Conservation (phyloP, 306 rosid genomes). For the Cyclanthera cordifolia region DNA sequence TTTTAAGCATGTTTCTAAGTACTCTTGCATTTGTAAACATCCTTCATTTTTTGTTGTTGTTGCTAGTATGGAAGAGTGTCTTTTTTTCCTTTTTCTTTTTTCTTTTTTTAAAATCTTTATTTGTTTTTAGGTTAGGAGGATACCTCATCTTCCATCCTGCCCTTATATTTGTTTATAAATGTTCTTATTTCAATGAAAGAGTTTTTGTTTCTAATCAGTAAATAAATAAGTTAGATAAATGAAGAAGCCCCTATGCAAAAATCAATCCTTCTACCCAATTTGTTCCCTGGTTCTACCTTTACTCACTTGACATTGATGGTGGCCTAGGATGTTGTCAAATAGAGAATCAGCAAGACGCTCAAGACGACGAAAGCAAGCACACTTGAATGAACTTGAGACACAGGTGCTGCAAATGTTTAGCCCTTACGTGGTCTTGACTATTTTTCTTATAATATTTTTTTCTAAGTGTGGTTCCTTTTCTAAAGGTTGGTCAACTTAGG, state of each 20-base stretch:
- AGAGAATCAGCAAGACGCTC: conserved; percentile 64
- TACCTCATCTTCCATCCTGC: conserved; percentile 1
- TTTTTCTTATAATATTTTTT: not conserved
- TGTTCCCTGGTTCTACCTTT: conserved; percentile 14
- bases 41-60: not conserved
- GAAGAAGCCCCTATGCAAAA: conserved; percentile 2
- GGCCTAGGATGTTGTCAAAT: conserved; percentile 49
- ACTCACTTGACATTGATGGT: conserved; percentile 19
- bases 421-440: not conserved
- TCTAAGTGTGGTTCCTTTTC: conserved; percentile 1
- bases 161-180: not conserved
- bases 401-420: conserved; percentile 31
- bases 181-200: conserved; percentile 1
- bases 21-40: not conserved
- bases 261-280: conserved; percentile 11
- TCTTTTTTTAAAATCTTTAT: too few species aligned
- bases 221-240: not conserved
- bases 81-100: too few species aligned
- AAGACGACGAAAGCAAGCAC: conserved; percentile 53
- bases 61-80: not conserved
- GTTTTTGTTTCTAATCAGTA: conserved; percentile 4
- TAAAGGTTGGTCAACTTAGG: conserved; percentile 36
- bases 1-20: not conserved
- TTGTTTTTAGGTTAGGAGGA: not conserved
- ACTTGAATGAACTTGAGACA: conserved; percentile 44